Percentiles rank a stretch among this genome's conserved stretches.
Evolutionary conservation across 495 filamentous ascomycete genomes (phyloP).

Genomic region (Penicillium odoratum): DNA sequence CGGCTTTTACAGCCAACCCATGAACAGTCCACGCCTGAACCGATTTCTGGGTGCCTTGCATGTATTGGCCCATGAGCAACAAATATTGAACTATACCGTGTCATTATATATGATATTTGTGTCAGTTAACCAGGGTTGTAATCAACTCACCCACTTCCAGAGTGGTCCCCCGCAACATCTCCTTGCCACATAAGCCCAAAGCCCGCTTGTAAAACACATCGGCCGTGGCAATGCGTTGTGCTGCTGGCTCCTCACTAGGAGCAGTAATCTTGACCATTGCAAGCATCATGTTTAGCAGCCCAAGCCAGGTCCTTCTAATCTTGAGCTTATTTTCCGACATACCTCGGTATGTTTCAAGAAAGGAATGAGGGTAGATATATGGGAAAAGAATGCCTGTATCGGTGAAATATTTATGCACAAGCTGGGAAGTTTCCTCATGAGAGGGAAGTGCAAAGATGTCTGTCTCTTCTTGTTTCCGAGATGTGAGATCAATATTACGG

Average conservation of each 20-base stretch:
- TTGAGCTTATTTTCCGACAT: not conserved
- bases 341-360: not conserved
- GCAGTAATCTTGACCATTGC: not conserved
- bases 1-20: slow-evolving; percentile 4
- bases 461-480: not conserved
- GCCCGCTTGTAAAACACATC: not conserved
- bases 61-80: slow-evolving; percentile 2
- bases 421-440: not conserved
- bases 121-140: not conserved
- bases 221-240: not conserved
- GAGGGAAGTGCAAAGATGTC: not conserved
- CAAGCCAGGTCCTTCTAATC: not conserved
- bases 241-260: not conserved
- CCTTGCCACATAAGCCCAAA: not conserved
- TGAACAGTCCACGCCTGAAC: slow-evolving; percentile 3
- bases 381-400: not conserved
- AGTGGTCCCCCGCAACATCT: not conserved
- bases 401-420: not conserved
- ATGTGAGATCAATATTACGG: not conserved
- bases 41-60: slow-evolving; percentile 2
- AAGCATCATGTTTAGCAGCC: not conserved
- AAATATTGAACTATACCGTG: not conserved
- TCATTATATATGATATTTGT: not conserved
- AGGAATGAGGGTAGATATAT: not conserved
- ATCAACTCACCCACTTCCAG: not conserved